A percentile compares a stretch with the other conserved stretches of the same genome.
These are phyloP conservation scores for Talaromyces sp. DNA, from an alignment of 2,329 filamentous ascomycete genomes.

Conservation along the genomic window DNA sequence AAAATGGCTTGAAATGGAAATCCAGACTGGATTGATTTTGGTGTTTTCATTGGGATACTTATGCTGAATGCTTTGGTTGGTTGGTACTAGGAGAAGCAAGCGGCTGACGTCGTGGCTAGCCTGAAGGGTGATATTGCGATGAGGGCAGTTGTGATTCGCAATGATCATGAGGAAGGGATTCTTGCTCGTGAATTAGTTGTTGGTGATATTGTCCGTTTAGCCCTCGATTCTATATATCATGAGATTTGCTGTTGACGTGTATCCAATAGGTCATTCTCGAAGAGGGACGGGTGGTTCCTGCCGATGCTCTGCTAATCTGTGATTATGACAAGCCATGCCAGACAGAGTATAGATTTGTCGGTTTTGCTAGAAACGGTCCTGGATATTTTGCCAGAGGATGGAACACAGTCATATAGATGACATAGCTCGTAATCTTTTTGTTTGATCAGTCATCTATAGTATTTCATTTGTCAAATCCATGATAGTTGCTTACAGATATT, in stretches of 20 bases:
- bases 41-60: slow-evolving; percentile 72
- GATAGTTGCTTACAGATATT: too few species aligned
- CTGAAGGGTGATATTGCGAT: slow-evolving; percentile 76
- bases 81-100: slow-evolving; percentile 79
- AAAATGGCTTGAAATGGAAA: too few species aligned
- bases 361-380: neutral
- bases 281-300: slow-evolving; percentile 67
- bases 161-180: slow-evolving; percentile 63
- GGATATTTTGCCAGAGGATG: neutral
- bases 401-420: neutral
- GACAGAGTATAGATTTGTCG: neutral
- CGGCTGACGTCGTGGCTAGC: slow-evolving; percentile 69
- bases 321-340: slow-evolving; percentile 54
- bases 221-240: neutral
- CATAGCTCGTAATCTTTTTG: neutral
- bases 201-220: slow-evolving; percentile 62
- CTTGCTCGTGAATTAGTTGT: slow-evolving; percentile 68
- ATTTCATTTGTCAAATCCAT: too few species aligned
- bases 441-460: too few species aligned
- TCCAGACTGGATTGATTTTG: slow-evolving; percentile 67
- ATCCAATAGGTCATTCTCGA: slow-evolving; percentile 58
- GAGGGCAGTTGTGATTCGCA: slow-evolving; percentile 63
- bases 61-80: slow-evolving; percentile 70
- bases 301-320: slow-evolving; percentile 67
- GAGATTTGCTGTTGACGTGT: slow-evolving; percentile 1